A percentile compares a stretch with the other conserved stretches of the same genome.
These are phyloP conservation scores for Filobasidium floriforme DNA, from an alignment of 768 basidiomycete species.

Conservation along the genomic window DNA sequence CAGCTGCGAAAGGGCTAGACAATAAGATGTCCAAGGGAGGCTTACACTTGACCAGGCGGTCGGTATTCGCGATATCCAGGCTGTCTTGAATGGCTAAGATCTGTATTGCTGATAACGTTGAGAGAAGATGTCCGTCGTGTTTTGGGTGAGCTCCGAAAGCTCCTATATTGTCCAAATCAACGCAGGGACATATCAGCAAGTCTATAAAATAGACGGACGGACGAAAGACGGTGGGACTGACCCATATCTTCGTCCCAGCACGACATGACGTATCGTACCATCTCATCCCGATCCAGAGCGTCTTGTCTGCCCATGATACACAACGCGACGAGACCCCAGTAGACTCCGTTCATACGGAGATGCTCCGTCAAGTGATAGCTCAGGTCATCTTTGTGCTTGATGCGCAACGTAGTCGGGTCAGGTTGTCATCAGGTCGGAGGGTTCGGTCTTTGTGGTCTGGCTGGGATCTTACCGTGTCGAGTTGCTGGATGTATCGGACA, in stretches of 20 bases:
- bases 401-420: neutral
- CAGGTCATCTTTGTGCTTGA: slow-evolving; percentile 57
- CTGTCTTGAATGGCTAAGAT: slow-evolving; percentile 80
- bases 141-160: slow-evolving; percentile 85
- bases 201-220: neutral
- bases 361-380: slow-evolving; percentile 86
- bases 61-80: slow-evolving; percentile 60
- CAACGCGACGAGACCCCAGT: slow-evolving; percentile 89
- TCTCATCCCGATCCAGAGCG: slow-evolving; percentile 71
- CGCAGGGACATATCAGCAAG: neutral
- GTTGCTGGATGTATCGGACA: slow-evolving; percentile 65
- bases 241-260: slow-evolving; percentile 94
- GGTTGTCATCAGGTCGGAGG: neutral
- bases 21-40: slow-evolving; percentile 21
- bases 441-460: neutral
- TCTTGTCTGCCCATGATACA: slow-evolving; percentile 70
- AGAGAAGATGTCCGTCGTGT: slow-evolving; percentile 81
- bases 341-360: slow-evolving; percentile 87
- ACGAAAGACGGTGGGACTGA: slow-evolving; percentile 33
- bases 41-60: slow-evolving; percentile 68
- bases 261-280: slow-evolving; percentile 80
- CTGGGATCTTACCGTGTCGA: slow-evolving; percentile 55
- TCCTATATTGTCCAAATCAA: slow-evolving; percentile 50
- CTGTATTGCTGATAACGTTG: slow-evolving; percentile 86
- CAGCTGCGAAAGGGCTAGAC: neutral